Evolutionary conservation across 2,329 filamentous ascomycete genomes (phyloP), one percentile per base, ranked within the genome.

Genomic region (Colletotrichum lindemuthianum): DNA sequence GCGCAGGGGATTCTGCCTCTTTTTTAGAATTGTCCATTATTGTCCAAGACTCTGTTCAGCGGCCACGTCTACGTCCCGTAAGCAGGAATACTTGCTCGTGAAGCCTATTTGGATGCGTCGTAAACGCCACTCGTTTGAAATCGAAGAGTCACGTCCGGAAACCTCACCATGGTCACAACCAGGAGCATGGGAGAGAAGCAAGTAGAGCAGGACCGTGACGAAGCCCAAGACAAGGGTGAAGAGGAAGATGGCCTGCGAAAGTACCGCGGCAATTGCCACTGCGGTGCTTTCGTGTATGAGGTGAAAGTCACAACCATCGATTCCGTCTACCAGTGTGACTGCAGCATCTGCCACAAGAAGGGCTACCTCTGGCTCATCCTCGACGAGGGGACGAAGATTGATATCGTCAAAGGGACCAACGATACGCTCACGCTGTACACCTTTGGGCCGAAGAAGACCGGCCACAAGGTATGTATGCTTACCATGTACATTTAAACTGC

Each of bases 321-420:
- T 45, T 74, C 81, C 3, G 82, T 81, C 6, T 72, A 75, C 4
- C 80, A 85, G 70, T 90, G 90, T 76, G 88, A 89, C 74, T 92
- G 90, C 76, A 90, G 87, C 76, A 86, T 90, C 67, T 90, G 90
- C 73, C 70, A 69, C 70, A 84, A 79, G 69, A 84, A 83, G 70
- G 81, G 75, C 16, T 81, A 81, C 50, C 70, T 82, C 40, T 82
- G 74, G 71, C 49, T 76, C 24, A 72, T 78, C 41, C 71, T 75
- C 8, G 70, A 71, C 9, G 67, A 69, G 0, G 69, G 66, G 3
- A 70, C 72, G 36, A 13, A 61, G 55, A 74, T 85, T 56, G 77
- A 70, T 13, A 71, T 85, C 54, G 73, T 84, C 70, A 83, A 83
- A 70, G 84, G 84, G 37, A 72, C 70, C 64, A 67, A 74, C 24